phyloP scores from a whole-genome alignment of 2,329 filamentous ascomycete genomes.

The Aureobasidium sp. region DNA sequence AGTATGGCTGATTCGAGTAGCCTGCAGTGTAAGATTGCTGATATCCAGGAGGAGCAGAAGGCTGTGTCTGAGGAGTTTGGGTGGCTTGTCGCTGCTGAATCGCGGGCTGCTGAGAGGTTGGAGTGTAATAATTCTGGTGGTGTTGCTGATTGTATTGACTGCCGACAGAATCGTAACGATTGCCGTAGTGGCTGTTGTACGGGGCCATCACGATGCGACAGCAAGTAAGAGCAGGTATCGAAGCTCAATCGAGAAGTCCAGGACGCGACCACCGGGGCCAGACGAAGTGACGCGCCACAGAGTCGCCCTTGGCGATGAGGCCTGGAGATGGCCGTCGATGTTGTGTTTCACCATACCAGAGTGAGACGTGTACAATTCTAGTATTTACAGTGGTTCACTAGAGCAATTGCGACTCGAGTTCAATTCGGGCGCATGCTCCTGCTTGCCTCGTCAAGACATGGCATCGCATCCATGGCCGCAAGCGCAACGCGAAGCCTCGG shows the following conservation, averaged over 20 bases:
- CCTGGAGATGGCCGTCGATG: neutral
- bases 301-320: neutral
- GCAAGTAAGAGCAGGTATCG: neutral
- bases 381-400: neutral
- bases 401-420: neutral
- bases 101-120: neutral
- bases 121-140: slow-evolving; percentile 3
- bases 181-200: slow-evolving; percentile 20
- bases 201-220: slow-evolving; percentile 17
- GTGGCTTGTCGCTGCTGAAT: neutral
- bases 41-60: neutral
- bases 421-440: neutral
- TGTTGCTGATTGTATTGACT: slow-evolving; percentile 21
- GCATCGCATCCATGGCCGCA: neutral
- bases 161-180: slow-evolving; percentile 25
- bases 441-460: neutral
- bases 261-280: neutral
- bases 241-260: neutral
- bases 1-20: neutral
- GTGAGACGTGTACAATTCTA: neutral
- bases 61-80: slow-evolving; percentile 10
- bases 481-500: neutral
- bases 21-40: neutral
- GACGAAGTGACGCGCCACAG: neutral
- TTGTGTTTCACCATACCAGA: neutral